Evolutionary conservation across 139 green algal genomes (phyloP), one percentile per base, ranked within the genome.

Genomic region (Coelastrella sp.): DNA sequence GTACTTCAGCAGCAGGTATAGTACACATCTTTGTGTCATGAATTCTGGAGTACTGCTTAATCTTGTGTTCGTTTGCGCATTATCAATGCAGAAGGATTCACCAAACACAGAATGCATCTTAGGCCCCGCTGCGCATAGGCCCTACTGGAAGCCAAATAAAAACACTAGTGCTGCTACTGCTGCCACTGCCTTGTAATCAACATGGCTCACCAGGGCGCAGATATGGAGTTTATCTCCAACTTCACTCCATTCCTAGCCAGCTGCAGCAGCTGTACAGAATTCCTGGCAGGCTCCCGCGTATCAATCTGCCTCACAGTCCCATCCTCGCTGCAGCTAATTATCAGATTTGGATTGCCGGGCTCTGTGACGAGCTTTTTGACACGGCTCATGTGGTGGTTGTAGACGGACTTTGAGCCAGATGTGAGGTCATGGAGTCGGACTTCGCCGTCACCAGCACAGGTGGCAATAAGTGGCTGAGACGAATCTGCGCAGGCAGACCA

Each of bases 361-460:
- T 92, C 83, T 4, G 76, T 87, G 7, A 92, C 75, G 10, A 92
- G 65, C 83, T 92, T 92, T 83, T 92, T 92, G 5, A 92, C 83
- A 0, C 89, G 23, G 54, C 81, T 57, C 11, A 22, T 19, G 65
- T 92, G 89, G 54, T 87, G 64, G 61, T 54, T 90, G 64, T 64
- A 87, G 54, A 86, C 13, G 6, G 5, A 23, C 20, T 61, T 58
- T 10, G 73, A 16, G 3, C 81, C 60, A 8, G 17, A 8, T 8
- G 61, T 16, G 19, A 92, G 17, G 68, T 92, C 83, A 54, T 90
- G 83, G 14, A 92, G 58, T 13, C 76, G 76, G 8, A 92, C 89
- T 71, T 87, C 54, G 20, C 17, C 71, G 57, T 92, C 89, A 57
- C 83, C 89, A 23, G 89, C 83, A 65, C 89, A 92, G 23, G 57